Conservation (phyloP, 139 green algal species). For the Coelastrella sp. region DNA sequence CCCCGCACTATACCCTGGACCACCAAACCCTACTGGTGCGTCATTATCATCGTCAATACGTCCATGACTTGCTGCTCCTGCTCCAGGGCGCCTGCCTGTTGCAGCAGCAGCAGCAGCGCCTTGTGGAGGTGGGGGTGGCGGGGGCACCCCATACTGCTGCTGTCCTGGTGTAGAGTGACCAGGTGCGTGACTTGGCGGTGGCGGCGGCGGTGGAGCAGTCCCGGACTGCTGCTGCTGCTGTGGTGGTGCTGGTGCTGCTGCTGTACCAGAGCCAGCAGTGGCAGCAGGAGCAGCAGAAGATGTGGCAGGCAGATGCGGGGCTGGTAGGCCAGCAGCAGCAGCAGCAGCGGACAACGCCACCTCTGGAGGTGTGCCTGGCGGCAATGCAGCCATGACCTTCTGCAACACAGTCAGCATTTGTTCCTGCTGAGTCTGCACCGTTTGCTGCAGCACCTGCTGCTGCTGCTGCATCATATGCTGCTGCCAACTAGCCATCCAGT, state of each 20-base stretch:
- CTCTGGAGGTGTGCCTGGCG: slow-evolving; percentile 18
- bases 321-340: slow-evolving; percentile 15
- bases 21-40: slow-evolving; percentile 25
- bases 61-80: background rate
- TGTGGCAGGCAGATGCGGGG: background rate
- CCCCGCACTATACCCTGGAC: background rate
- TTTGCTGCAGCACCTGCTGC: slow-evolving; percentile 45
- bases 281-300: slow-evolving; percentile 14
- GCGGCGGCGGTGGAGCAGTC: background rate
- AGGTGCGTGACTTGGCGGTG: background rate
- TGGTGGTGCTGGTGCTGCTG: background rate
- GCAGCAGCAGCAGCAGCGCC: background rate
- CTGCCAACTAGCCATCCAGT: slow-evolving; percentile 36
- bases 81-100: background rate
- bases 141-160: background rate
- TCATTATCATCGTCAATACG: slow-evolving; percentile 36
- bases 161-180: background rate
- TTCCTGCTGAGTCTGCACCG: slow-evolving; percentile 30
- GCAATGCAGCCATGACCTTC: slow-evolving; percentile 28
- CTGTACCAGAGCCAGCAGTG: background rate
- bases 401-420: slow-evolving; percentile 11
- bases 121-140: slow-evolving; percentile 2
- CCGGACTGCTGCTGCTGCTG: background rate
- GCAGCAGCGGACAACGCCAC: slow-evolving; percentile 23
- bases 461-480: slow-evolving; percentile 45